These are phyloP conservation scores for Talinum fruticosum DNA, from an alignment of 148 eudicot genomes.

Conservation along the genomic window DNA sequence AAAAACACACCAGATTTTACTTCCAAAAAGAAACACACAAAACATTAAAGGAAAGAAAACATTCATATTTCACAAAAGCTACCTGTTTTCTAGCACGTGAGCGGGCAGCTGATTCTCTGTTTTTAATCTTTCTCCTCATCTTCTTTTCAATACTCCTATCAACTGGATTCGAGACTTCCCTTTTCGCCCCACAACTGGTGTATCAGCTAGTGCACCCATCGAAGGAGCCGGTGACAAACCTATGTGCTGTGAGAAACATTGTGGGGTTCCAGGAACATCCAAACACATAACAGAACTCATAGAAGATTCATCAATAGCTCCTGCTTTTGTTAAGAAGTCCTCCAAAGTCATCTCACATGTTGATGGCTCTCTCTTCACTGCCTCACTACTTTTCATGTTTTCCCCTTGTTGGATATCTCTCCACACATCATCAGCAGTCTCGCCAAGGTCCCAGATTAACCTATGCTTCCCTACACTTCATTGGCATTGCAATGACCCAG, in stretches of 20 bases:
- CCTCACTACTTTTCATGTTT: slow-evolving; percentile 27
- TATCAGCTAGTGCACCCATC: slow-evolving; percentile 40
- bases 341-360: slow-evolving; percentile 67
- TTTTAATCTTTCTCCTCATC: slow-evolving; percentile 68
- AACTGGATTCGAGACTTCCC: slow-evolving; percentile 28
- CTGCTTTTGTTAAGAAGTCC: slow-evolving; percentile 69
- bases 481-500: slow-evolving; percentile 41
- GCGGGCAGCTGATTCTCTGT: slow-evolving; percentile 89
- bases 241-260: slow-evolving; percentile 33
- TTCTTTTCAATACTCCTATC: slow-evolving; percentile 60
- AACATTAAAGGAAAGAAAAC: background rate
- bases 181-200: slow-evolving; percentile 37
- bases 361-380: slow-evolving; percentile 43
- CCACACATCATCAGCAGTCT: slow-evolving; percentile 54
- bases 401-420: slow-evolving; percentile 34
- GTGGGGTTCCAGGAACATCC: slow-evolving; percentile 40
- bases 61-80: background rate
- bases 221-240: slow-evolving; percentile 50
- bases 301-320: slow-evolving; percentile 42
- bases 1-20: background rate
- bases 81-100: slow-evolving; percentile 92
- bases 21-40: slow-evolving; percentile 1
- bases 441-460: slow-evolving; percentile 41
- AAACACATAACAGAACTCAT: slow-evolving; percentile 34
- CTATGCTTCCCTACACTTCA: slow-evolving; percentile 30